Percentiles rank a stretch among this genome's conserved stretches.
phyloP scores from a whole-genome alignment of 345 rosid species.

The Syzygium grande region DNA sequence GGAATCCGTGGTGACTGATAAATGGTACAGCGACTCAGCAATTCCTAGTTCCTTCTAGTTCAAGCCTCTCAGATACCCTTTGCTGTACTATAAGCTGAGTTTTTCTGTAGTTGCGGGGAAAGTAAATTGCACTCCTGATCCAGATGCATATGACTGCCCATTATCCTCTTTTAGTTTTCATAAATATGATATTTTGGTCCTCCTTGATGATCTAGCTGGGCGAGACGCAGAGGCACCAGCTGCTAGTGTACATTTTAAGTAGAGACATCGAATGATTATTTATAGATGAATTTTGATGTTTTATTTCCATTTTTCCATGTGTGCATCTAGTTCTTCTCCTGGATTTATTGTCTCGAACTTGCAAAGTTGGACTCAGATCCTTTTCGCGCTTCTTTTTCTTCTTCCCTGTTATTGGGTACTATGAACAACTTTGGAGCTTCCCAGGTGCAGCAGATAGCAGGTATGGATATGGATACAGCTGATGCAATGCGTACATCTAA shows the following conservation, averaged over 20 bases:
- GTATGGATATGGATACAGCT: background rate
- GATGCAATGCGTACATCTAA: background rate
- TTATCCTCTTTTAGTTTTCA: background rate
- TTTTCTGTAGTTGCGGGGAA: background rate
- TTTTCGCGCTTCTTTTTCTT: background rate
- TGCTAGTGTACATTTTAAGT: background rate
- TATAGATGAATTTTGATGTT: background rate
- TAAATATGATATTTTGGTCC: background rate
- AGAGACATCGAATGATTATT: background rate
- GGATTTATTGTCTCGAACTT: background rate
- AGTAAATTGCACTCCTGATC: background rate
- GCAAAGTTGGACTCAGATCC: background rate
- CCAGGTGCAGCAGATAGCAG: background rate
- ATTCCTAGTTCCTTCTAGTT: constrained; percentile 19
- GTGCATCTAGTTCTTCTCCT: background rate
- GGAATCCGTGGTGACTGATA: constrained; percentile 34
- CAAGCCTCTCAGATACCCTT: background rate
- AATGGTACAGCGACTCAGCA: constrained; percentile 47
- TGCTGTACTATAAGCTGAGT: background rate
- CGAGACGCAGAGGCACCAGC: background rate
- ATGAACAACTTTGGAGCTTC: background rate
- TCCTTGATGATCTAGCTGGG: background rate
- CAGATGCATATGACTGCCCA: background rate
- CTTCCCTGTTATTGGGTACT: background rate
- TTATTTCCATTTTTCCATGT: background rate